These are phyloP conservation scores for Citrus trifoliata DNA, from an alignment of 345 rosid genomes.

Conservation along the genomic window DNA sequence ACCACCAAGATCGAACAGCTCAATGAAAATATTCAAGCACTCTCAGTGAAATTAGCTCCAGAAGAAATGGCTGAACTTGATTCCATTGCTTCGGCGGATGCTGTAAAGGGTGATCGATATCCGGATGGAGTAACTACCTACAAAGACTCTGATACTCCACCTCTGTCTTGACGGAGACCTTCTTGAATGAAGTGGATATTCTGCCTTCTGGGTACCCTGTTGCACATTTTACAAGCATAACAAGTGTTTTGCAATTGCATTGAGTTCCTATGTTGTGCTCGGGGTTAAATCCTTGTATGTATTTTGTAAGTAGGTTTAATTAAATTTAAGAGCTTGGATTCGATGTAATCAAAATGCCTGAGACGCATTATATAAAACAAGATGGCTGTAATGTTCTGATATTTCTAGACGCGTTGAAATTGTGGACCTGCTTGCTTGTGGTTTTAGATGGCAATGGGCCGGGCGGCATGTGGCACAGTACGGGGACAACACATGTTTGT, in stretches of 20 bases:
- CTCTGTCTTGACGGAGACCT: conserved; percentile 52
- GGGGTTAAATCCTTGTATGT: not conserved
- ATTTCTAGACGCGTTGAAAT: no score
- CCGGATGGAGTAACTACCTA: not conserved
- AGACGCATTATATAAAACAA: no score
- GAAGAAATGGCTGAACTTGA: conserved; percentile 27
- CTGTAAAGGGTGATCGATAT: conserved; percentile 31
- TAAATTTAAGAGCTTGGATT: not conserved
- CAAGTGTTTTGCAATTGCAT: not conserved
- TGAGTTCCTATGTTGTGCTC: not conserved
- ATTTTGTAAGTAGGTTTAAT: not conserved
- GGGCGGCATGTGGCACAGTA: no score
- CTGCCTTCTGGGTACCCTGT: not conserved
- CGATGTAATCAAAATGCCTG: not conserved
- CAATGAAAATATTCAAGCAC: conserved; percentile 23
- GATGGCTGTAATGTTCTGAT: not conserved
- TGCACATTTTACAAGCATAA: not conserved
- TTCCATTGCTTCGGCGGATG: conserved; percentile 18
- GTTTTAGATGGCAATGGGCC: no score
- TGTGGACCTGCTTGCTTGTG: not conserved
- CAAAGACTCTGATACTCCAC: conserved; percentile 46
- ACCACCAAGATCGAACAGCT: conserved; percentile 55
- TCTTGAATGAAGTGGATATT: not conserved
- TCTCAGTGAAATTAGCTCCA: conserved; percentile 12
- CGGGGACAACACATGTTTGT: no score